Evolutionary conservation across 2,329 filamentous ascomycete genomes (phyloP).

Genomic region (Monosporascus sp.): DNA sequence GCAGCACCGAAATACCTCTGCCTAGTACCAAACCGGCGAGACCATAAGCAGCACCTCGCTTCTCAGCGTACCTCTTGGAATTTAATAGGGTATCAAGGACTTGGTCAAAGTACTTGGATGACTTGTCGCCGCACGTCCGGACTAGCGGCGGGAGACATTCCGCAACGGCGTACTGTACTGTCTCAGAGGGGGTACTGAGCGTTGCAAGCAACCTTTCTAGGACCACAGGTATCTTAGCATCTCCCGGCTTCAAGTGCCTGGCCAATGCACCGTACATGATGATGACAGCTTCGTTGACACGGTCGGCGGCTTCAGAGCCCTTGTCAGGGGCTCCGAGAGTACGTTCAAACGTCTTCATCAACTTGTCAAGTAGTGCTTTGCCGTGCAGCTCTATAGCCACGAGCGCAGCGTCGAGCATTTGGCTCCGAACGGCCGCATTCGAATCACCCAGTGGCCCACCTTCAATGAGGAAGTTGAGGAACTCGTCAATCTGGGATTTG

Average conservation of each 20-base stretch:
- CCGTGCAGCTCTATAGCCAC: constrained; percentile 76
- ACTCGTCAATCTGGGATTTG: constrained; percentile 63
- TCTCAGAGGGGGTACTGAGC: constrained; percentile 89
- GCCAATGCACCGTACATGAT: constrained; percentile 95
- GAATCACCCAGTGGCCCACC: constrained; percentile 82
- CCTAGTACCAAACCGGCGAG: constrained; percentile 85
- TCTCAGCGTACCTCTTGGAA: constrained; percentile 85
- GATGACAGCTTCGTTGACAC: constrained; percentile 94
- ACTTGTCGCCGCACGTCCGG: constrained; percentile 70
- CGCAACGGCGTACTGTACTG: constrained; percentile 92
- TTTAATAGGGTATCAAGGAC: constrained; percentile 78
- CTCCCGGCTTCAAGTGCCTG: constrained; percentile 78
- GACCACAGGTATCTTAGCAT: constrained; percentile 81
- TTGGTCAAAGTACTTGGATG: constrained; percentile 72
- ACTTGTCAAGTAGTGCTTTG: constrained; percentile 72
- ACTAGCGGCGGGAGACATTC: constrained; percentile 92
- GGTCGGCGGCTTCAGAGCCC: constrained; percentile 74
- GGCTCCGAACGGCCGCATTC: constrained; percentile 68
- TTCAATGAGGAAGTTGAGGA: constrained; percentile 82
- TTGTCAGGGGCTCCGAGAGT: constrained; percentile 83
- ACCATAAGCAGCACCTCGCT: constrained; percentile 91
- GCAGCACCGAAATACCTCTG: constrained; percentile 74
- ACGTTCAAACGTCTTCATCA: constrained; percentile 89
- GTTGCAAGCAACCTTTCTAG: constrained; percentile 82
- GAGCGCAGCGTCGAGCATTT: constrained; percentile 90